phyloP scores from a whole-genome alignment of 2,329 filamentous ascomycete genomes.

The Berkeleyomyces basicola region DNA sequence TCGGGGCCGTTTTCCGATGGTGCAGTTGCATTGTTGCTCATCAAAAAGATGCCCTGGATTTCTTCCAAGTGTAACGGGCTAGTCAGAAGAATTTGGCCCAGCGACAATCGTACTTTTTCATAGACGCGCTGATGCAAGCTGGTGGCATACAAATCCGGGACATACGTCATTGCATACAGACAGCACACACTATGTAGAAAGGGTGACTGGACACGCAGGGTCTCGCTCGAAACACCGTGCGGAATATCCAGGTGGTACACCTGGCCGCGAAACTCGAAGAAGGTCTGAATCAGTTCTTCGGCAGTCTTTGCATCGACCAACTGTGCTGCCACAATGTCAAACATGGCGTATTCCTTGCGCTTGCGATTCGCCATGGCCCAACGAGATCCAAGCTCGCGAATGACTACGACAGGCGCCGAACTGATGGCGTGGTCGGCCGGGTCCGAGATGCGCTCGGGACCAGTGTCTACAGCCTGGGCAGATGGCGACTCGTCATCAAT shows the following conservation, averaged over 20 bases:
- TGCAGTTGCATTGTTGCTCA: slow-evolving; percentile 19
- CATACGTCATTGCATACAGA: slow-evolving; percentile 23
- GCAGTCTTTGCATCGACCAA: slow-evolving; percentile 10
- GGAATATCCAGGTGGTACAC: slow-evolving; percentile 12
- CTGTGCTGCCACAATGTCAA: slow-evolving; percentile 5
- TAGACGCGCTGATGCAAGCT: slow-evolving; percentile 23
- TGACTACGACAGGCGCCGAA: slow-evolving; percentile 12
- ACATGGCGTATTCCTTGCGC: slow-evolving; percentile 13
- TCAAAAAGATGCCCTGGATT: slow-evolving; percentile 25
- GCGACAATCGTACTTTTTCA: slow-evolving; percentile 23
- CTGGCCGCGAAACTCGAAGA: slow-evolving; percentile 12
- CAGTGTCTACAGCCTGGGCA: not conserved
- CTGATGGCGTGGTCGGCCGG: slow-evolving; percentile 12
- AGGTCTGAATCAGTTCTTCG: slow-evolving; percentile 11
- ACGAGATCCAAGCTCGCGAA: slow-evolving; percentile 10
- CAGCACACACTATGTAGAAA: slow-evolving; percentile 27
- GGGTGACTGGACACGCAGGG: slow-evolving; percentile 21
- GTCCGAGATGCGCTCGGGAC: slow-evolving; percentile 11
- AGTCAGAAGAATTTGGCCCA: slow-evolving; percentile 25
- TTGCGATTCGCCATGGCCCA: slow-evolving; percentile 13
- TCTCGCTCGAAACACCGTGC: slow-evolving; percentile 13
- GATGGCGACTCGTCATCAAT: not conserved
- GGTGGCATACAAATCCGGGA: slow-evolving; percentile 14
- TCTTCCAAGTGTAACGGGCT: slow-evolving; percentile 26
- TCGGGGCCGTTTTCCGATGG: slow-evolving; percentile 18